These are phyloP conservation scores for Saccharomycopsis sp. DNA, from an alignment of 805 yeast genomes.

Conservation along the genomic window DNA sequence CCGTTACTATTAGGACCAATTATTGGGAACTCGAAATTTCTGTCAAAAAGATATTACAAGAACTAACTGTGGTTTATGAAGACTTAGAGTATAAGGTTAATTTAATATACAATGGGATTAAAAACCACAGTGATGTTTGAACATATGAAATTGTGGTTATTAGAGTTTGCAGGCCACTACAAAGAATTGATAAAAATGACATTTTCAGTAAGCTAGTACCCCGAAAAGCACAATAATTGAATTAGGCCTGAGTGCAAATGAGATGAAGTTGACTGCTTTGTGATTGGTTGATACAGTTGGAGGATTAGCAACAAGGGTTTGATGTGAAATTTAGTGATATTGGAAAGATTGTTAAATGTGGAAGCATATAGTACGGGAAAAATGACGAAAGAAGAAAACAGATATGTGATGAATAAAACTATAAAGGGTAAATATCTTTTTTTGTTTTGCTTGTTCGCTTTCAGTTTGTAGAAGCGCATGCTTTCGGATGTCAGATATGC, in stretches of 20 bases:
- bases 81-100: not conserved
- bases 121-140: not conserved
- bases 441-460: too few species aligned
- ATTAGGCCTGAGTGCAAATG: not conserved
- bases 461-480: too few species aligned
- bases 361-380: constrained; percentile 4
- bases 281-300: constrained; percentile 11
- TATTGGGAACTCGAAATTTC: constrained; percentile 48
- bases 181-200: not conserved
- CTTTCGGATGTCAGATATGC: too few species aligned
- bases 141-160: not conserved
- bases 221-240: constrained; percentile 4
- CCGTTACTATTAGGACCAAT: constrained; percentile 48
- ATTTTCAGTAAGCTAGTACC: constrained; percentile 1
- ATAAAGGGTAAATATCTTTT: too few species aligned
- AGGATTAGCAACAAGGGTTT: not conserved
- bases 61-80: constrained; percentile 8
- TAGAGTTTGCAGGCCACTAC: not conserved
- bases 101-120: not conserved
- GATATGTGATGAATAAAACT: too few species aligned
- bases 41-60: constrained; percentile 24
- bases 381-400: not conserved
- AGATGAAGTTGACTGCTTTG: constrained; percentile 7
- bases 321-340: constrained; percentile 17
- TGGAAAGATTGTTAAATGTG: constrained; percentile 12